Conservation (phyloP, 805 yeast genomes). For the Saccharomycopsis babjevae region DNA sequence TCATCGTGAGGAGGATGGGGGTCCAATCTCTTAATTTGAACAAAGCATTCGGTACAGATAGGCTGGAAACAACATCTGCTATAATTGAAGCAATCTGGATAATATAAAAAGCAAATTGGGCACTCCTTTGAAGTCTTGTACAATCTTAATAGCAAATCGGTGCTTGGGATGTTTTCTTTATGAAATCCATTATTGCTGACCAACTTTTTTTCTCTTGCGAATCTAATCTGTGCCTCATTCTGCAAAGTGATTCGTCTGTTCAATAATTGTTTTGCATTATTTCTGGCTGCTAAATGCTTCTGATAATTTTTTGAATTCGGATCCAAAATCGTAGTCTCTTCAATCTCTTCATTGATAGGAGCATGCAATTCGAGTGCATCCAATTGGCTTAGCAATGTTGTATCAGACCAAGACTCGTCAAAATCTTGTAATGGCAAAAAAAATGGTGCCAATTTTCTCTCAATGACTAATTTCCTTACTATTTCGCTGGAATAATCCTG, state of each 20-base stretch:
- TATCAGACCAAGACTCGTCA: conserved; percentile 60
- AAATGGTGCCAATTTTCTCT: conserved; percentile 77
- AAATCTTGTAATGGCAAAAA: conserved; percentile 81
- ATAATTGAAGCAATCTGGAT: conserved; percentile 65
- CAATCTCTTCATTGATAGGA: conserved; percentile 30
- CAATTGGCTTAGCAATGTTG: conserved; percentile 47
- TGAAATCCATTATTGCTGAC: conserved; percentile 23
- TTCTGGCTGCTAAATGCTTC: conserved; percentile 36
- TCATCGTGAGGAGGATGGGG: conserved; percentile 91
- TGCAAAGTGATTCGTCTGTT: conserved; percentile 31
- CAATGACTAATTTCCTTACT: conserved; percentile 61
- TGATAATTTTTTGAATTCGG: conserved; percentile 18
- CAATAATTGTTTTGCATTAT: conserved; percentile 31
- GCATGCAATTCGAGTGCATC: conserved; percentile 49
- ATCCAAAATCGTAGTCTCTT: conserved; percentile 20
- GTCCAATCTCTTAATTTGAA: conserved; percentile 80
- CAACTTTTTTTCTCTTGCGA: conserved; percentile 23
- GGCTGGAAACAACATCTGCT: conserved; percentile 90
- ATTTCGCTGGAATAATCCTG: conserved; percentile 63
- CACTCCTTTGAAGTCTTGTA: conserved; percentile 73
- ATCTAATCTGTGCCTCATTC: conserved; percentile 27
- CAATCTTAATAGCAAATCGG: conserved; percentile 41
- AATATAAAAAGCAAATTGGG: conserved; percentile 87
- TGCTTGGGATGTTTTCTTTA: conserved; percentile 30
- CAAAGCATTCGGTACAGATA: conserved; percentile 94